Evolutionary conservation across 257 asterid species (phyloP), one percentile per base, ranked within the genome.

Genomic region (Jacaranda copaia): DNA sequence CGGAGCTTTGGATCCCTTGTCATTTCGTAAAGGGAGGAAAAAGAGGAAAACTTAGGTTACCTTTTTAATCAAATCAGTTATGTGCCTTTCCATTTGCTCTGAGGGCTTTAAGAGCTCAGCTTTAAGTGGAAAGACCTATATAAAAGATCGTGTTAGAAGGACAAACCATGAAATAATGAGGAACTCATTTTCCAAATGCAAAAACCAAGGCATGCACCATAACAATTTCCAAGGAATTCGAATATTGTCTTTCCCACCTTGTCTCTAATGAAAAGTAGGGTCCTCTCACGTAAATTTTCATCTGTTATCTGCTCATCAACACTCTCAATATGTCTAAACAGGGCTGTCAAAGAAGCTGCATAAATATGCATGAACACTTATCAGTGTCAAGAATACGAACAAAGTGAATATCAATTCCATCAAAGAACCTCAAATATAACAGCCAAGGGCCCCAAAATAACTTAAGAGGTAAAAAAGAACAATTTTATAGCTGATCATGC

Each of bases 81-180:
- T 90, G 82, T 94, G 98, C 82, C 98, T 94, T 85, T 94, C 98
- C 97, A 92, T 94, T 85, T 88, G 86, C 74, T 92, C 97, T 14
- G 85, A 63, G 53, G 98, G 97, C 85, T 79, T 94, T 80, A 94
- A 85, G 82, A 92, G 90, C 89, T 94, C 98, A 75, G 90, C 80
- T 88, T 90, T 94, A 38, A 94, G 88, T 79, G 98, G 97, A 82
- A 94, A 94, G 16, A 94, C 94, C 97, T 94, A 87, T 60, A 82
- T 65, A 16, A 48, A 79, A 73, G 11, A 70, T 58, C 7, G 51
- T 15, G 12, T 68, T 76, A 73, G 62, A 51, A 49, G 68, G 69
- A 61, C 53, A 38, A 63, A 25, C 60, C 60, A 68, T n/a, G 32
- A 53, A 6, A 53, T 35, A 55, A 64, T 14, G 68, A 20, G 60